phyloP scores from a whole-genome alignment of 208 protist species.

The Crithidia brevicula region DNA sequence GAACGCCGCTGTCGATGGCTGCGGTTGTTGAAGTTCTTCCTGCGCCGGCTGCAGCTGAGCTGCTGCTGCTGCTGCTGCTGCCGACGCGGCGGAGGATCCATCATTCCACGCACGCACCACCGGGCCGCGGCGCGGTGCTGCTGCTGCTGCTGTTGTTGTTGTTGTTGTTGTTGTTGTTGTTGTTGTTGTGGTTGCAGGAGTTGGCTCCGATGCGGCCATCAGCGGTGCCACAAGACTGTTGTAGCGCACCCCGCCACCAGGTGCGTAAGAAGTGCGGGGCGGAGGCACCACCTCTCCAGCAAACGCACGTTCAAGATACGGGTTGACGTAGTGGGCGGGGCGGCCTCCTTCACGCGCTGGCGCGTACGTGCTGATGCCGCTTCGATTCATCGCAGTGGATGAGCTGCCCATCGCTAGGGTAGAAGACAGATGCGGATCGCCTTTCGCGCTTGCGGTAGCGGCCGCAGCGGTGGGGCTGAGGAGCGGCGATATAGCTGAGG shows the following conservation, averaged over 20 bases:
- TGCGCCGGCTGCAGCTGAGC: neutral
- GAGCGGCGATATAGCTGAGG: no score
- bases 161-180: neutral
- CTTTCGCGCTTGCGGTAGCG: no score
- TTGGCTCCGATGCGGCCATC: no score
- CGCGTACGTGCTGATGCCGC: no score
- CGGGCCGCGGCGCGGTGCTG: neutral
- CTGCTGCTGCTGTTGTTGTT: neutral
- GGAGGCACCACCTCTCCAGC: conserved; percentile 15
- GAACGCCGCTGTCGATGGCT: neutral
- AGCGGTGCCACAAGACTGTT: conserved; percentile 20
- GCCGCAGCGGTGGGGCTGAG: no score
- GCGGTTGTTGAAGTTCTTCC: neutral
- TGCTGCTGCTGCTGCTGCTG: conserved; percentile 7
- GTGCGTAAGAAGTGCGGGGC: conserved; percentile 33
- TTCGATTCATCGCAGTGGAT: no score
- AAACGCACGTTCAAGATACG: conserved; percentile 10
- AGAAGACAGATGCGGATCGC: no score
- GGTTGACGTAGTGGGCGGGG: conserved; percentile 10
- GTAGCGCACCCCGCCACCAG: conserved; percentile 26
- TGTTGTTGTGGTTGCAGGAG: neutral
- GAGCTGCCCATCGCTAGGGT: no score
- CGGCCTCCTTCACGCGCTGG: no score
- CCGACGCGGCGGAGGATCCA: neutral
- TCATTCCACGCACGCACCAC: conserved; percentile 11